Evolutionary conservation across 2,329 filamentous ascomycete genomes (phyloP).

Genomic region (Fusarium mexicanum): DNA sequence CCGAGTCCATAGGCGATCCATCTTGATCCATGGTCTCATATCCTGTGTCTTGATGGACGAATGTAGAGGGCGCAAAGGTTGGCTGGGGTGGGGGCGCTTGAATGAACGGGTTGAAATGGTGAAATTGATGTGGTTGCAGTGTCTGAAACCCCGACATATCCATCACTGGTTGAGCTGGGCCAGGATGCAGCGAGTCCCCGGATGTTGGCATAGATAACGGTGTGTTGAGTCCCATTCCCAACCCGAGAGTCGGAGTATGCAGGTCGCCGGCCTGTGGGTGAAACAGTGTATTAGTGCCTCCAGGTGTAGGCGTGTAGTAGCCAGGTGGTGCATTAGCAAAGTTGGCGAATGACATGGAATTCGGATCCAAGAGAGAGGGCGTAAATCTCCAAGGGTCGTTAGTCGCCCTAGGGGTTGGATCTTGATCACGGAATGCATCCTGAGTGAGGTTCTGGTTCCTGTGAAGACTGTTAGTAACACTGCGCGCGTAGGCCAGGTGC

Average conservation of each 20-base stretch:
- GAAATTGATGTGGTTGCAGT: slow-evolving; percentile 68
- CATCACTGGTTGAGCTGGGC: slow-evolving; percentile 60
- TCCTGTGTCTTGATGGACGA: slow-evolving; percentile 81
- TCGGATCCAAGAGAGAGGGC: slow-evolving; percentile 86
- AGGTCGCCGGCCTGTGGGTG: slow-evolving; percentile 87
- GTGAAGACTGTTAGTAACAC: slow-evolving; percentile 20
- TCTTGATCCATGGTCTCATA: slow-evolving; percentile 85
- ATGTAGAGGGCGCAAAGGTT: slow-evolving; percentile 80
- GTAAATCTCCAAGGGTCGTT: slow-evolving; percentile 89
- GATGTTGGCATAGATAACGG: slow-evolving; percentile 82
- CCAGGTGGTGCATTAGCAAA: slow-evolving; percentile 83
- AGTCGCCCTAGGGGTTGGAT: slow-evolving; percentile 82
- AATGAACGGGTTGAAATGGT: slow-evolving; percentile 77
- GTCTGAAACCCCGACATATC: slow-evolving; percentile 76
- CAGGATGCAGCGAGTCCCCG: slow-evolving; percentile 70
- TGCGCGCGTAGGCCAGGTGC: not conserved
- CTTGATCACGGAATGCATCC: slow-evolving; percentile 70
- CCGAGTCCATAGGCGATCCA: slow-evolving; percentile 71
- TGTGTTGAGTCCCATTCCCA: slow-evolving; percentile 81
- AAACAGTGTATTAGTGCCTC: slow-evolving; percentile 81
- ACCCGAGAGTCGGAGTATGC: slow-evolving; percentile 80
- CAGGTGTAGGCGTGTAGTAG: slow-evolving; percentile 89
- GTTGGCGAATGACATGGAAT: slow-evolving; percentile 80
- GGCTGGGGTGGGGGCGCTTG: slow-evolving; percentile 65
- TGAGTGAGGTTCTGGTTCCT: slow-evolving; percentile 40